Base-by-base conservation (phyloP, 768 basidiomycete genomes). In the Leccinum sublutescens region DNA sequence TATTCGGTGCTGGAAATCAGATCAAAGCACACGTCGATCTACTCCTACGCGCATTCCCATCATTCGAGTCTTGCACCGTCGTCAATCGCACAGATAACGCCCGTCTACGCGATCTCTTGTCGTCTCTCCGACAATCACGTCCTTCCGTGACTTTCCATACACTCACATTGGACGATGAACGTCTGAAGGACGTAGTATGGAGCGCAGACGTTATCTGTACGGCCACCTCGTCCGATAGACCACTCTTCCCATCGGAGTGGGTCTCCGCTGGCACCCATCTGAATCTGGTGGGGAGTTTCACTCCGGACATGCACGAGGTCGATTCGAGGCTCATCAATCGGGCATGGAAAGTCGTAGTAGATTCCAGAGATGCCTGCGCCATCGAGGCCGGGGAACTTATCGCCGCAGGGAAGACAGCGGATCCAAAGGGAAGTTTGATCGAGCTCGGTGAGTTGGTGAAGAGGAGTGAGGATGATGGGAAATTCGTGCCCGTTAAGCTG, bases 301-400 rank as follows among this genome's bases (percentile, higher is more conserved):
- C 80, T 17, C 89, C 89, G 1, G 67, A 74, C 3, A 96, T 95
- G 94, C 80, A 78, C 47, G 93, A 96, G 69, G 82, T 93, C 7
- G 85, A 89, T 27, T 69, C 65, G 0, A 75, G 73, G 0, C 77
- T 94, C 14, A 71, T 95, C 11, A 66, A 71, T 27, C 77, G 89
- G 2, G 85, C 87, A 0, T 76, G 71, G 52, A 67, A 75, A 21
- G 73, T 94, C 17, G 75, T 92, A 0, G 92, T 95, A 0, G 93
- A 96, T 71, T 92, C 89, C 1, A 72, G 78, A 49, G 76, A 79
- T 2, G 91, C 88, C 2, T 93, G 91, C 66, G 61, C 77, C n/a
- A 69, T 74, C 0, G 94, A 95, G 69, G 91, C 93, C 0, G 93
- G 94, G 0, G 94, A 96, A 65, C 76, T 95, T 40, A 89, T 93